These are phyloP conservation scores for Plasmodium fragile DNA, from an alignment of 169 alveolate genomes.

Conservation along the genomic window DNA sequence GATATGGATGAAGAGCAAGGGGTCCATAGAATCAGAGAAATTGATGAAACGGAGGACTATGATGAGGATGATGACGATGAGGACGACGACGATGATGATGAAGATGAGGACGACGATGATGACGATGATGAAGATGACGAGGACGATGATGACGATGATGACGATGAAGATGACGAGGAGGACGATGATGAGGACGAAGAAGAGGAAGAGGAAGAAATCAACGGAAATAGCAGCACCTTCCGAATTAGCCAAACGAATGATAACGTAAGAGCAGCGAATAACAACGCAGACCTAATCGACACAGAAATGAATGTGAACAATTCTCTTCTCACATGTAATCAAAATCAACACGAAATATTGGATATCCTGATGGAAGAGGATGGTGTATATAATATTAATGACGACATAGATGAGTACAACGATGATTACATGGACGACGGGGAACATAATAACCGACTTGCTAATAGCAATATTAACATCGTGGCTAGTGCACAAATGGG, in stretches of 20 bases:
- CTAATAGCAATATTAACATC: background rate
- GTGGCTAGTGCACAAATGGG: background rate
- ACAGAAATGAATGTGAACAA: constrained; percentile 52
- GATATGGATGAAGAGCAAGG: constrained; percentile 43
- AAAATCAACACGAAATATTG: constrained; percentile 61
- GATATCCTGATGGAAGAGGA: constrained; percentile 69
- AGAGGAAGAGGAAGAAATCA: constrained; percentile 45
- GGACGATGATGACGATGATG: constrained; percentile 48
- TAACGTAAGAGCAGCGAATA: constrained; percentile 21
- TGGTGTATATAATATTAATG: constrained; percentile 74
- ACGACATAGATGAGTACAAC: constrained; percentile 72
- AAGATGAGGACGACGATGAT: constrained; percentile 51
- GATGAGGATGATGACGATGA: constrained; percentile 48
- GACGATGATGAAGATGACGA: constrained; percentile 63
- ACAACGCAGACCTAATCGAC: constrained; percentile 43
- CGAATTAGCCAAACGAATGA: constrained; percentile 48
- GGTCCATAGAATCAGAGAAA: constrained; percentile 56
- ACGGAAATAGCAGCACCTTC: constrained; percentile 32
- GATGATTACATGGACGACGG: constrained; percentile 65
- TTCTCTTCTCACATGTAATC: constrained; percentile 60
- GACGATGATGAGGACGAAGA: constrained; percentile 33
- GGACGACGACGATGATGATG: constrained; percentile 66
- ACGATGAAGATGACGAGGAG: constrained; percentile 31
- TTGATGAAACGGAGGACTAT: constrained; percentile 49
- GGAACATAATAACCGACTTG: constrained; percentile 4